A percentile compares a stretch with the other conserved stretches of the same genome.
phyloP scores from a whole-genome alignment of 2,329 filamentous ascomycete genomes.

The Shiraia sp. region DNA sequence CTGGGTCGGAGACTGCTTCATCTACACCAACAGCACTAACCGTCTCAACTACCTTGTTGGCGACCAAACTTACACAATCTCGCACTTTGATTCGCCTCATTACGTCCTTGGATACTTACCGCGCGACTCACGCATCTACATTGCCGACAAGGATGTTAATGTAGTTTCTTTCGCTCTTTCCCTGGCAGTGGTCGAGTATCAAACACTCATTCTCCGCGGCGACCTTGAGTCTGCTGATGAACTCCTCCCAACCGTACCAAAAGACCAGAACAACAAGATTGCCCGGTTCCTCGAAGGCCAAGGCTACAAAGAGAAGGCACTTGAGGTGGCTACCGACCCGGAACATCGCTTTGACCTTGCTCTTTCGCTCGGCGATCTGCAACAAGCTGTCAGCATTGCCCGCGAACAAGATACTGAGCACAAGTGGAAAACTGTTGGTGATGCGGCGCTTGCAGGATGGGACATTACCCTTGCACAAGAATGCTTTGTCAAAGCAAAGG shows the following conservation, averaged over 20 bases:
- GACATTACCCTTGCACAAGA: constrained; percentile 86
- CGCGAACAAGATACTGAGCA: constrained; percentile 85
- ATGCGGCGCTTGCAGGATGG: constrained; percentile 85
- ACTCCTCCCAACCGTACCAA: constrained; percentile 78
- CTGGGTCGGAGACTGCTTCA: constrained; percentile 98
- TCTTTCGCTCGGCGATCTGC: constrained; percentile 77
- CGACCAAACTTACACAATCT: constrained; percentile 96
- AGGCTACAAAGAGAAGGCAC: constrained; percentile 91
- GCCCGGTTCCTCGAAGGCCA: constrained; percentile 96
- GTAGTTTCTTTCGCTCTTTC: constrained; percentile 90
- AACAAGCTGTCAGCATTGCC: constrained; percentile 84
- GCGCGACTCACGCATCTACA: constrained; percentile 90
- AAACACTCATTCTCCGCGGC: constrained; percentile 89
- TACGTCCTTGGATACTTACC: constrained; percentile 95
- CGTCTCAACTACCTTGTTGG: constrained; percentile 96
- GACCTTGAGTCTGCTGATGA: constrained; percentile 92
- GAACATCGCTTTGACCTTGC: constrained; percentile 97
- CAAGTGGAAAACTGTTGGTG: constrained; percentile 97
- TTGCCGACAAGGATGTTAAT: constrained; percentile 92
- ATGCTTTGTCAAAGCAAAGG: constrained; percentile 89
- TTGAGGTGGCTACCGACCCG: constrained; percentile 90
- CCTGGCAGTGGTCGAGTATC: constrained; percentile 91
- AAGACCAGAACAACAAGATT: constrained; percentile 97
- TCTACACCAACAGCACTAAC: constrained; percentile 97
- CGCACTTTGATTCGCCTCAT: constrained; percentile 93